Conservation (phyloP, 2,329 filamentous ascomycete genomes). For the Fusarium gaditjirri region DNA sequence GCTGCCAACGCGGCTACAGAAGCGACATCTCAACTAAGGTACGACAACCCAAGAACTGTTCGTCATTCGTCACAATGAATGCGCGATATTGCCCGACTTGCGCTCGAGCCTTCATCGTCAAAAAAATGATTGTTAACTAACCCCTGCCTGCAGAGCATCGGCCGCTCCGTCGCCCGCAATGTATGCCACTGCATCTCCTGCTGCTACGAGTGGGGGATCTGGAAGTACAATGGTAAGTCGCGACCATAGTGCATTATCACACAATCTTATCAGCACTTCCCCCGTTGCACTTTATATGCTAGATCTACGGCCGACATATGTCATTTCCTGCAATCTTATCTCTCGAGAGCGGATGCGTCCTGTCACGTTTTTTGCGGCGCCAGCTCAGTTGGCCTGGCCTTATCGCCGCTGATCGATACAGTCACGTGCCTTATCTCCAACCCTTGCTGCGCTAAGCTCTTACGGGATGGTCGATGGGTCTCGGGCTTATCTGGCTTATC, state of each 20-base stretch:
- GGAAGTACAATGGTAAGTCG: slow-evolving; percentile 55
- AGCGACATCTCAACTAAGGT: slow-evolving; percentile 60
- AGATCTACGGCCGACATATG: neutral
- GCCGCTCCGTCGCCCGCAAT: slow-evolving; percentile 38
- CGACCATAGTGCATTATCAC: slow-evolving; percentile 18
- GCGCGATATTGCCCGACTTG: neutral
- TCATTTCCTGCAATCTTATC: slow-evolving; percentile 26
- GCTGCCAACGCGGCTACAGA: slow-evolving; percentile 52
- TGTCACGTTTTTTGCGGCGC: slow-evolving; percentile 15
- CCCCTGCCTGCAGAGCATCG: slow-evolving; percentile 31
- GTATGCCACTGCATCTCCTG: slow-evolving; percentile 50
- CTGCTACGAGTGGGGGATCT: slow-evolving; percentile 54
- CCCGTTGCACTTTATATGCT: slow-evolving; percentile 11
- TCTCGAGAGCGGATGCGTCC: slow-evolving; percentile 12
- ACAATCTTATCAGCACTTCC: slow-evolving; percentile 9
- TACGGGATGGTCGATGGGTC: slow-evolving; percentile 30
- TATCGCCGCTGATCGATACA: slow-evolving; percentile 38
- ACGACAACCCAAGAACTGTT: slow-evolving; percentile 38
- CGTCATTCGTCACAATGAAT: neutral
- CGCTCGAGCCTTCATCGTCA: neutral
- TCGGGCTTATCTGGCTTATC: slow-evolving; percentile 52
- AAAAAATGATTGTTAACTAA: slow-evolving; percentile 26
- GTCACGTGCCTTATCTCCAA: slow-evolving; percentile 48
- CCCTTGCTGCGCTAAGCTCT: slow-evolving; percentile 36
- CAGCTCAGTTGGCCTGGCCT: slow-evolving; percentile 12